Percentiles rank a stretch among this genome's conserved stretches.
phyloP scores from a whole-genome alignment of 768 basidiomycete species.

The Phanerochaete sordida region DNA sequence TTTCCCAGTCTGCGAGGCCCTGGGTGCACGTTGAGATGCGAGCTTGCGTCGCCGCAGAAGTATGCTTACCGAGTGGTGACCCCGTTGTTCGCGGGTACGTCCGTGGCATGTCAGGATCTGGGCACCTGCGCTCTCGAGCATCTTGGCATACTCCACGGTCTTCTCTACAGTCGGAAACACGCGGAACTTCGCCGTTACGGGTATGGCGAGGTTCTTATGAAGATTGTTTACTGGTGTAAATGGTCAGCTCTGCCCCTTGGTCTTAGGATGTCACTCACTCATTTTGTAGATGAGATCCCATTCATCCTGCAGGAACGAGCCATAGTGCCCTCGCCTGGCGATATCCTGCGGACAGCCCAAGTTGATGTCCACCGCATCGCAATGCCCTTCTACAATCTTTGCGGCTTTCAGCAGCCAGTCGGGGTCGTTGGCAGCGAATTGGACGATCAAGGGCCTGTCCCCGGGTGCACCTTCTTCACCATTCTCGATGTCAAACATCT shows the following conservation, averaged over 20 bases:
- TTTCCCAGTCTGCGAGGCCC: constrained; percentile 86
- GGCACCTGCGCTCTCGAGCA: constrained; percentile 94
- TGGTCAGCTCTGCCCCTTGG: not conserved
- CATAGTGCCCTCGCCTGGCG: constrained; percentile 82
- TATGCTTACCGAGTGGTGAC: constrained; percentile 58
- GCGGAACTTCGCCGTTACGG: constrained; percentile 95
- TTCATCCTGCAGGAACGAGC: constrained; percentile 90
- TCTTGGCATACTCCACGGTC: constrained; percentile 91
- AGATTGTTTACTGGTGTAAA: constrained; percentile 69
- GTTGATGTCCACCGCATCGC: constrained; percentile 95
- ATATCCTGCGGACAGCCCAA: constrained; percentile 95
- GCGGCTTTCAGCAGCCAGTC: constrained; percentile 77
- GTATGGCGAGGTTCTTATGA: constrained; percentile 80
- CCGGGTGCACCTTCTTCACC: constrained; percentile 81
- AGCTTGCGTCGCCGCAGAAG: too few species aligned
- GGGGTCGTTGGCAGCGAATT: constrained; percentile 92
- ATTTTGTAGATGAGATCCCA: constrained; percentile 86
- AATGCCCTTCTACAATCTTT: constrained; percentile 66
- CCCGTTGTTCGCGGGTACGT: constrained; percentile 86
- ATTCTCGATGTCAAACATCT: constrained; percentile 61
- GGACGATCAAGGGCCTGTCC: constrained; percentile 86
- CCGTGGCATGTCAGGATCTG: constrained; percentile 96
- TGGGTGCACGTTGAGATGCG: constrained; percentile 24
- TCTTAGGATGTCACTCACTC: constrained; percentile 43
- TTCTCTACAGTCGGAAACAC: constrained; percentile 82